Percentiles rank a stretch among this genome's conserved stretches.
Conservation (phyloP, 768 basidiomycete genomes). For the Agrocybe chaxingu region DNA sequence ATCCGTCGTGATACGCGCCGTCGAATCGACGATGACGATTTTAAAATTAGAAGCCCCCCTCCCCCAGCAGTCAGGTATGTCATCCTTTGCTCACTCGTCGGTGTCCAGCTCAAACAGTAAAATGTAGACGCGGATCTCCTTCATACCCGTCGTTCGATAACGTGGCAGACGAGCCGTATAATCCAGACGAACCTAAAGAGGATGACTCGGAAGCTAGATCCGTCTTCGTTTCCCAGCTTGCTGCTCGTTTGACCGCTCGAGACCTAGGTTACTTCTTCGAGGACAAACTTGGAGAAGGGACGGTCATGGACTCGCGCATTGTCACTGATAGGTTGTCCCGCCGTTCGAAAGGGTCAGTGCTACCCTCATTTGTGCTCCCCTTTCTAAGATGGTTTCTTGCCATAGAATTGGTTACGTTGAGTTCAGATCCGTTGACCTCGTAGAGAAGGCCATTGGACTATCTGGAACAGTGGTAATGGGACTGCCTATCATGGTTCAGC, state of each 20-base stretch:
- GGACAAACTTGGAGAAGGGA: slow-evolving; percentile 89
- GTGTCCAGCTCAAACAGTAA: slow-evolving; percentile 6
- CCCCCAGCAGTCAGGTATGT: slow-evolving; percentile 45
- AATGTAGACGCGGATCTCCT: slow-evolving; percentile 65
- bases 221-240: slow-evolving; percentile 97
- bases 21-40: slow-evolving; percentile 41
- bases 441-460: slow-evolving; percentile 85
- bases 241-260: slow-evolving; percentile 92
- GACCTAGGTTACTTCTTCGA: slow-evolving; percentile 99
- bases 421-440: slow-evolving; percentile 85
- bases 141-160: slow-evolving; percentile 53
- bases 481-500: slow-evolving; percentile 92
- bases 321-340: slow-evolving; percentile 94
- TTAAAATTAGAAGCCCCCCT: slow-evolving; percentile 37
- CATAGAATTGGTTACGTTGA: slow-evolving; percentile 96
- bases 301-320: slow-evolving; percentile 93
- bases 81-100: slow-evolving; percentile 2
- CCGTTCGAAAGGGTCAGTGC: slow-evolving; percentile 91
- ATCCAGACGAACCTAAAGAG: slow-evolving; percentile 86
- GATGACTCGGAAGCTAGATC: slow-evolving; percentile 98
- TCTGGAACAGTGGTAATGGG: slow-evolving; percentile 98
- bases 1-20: slow-evolving; percentile 33
- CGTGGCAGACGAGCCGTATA: slow-evolving; percentile 64
- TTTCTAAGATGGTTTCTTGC: slow-evolving; percentile 7
- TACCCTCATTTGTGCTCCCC: not conserved